phyloP scores from a whole-genome alignment of 805 yeast species.

The Candida broadrunensis region DNA sequence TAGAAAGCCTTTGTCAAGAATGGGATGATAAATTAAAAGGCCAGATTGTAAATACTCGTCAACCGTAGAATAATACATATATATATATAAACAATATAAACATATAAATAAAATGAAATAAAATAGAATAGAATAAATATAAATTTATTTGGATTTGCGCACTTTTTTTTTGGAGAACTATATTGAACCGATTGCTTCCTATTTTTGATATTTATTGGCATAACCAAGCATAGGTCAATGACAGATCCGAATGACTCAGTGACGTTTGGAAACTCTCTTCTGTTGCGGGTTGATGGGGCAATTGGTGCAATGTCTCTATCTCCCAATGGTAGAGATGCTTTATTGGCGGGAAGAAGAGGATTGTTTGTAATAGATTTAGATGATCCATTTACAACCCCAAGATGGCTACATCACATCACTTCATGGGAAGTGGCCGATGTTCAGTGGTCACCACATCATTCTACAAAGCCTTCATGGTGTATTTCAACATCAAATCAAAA shows the following conservation, averaged over 20 bases:
- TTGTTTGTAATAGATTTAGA: constrained; percentile 87
- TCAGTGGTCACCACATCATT: constrained; percentile 92
- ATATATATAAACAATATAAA: too few species aligned
- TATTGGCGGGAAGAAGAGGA: constrained; percentile 80
- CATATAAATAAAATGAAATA: too few species aligned
- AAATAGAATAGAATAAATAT: too few species aligned
- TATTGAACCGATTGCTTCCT: too few species aligned
- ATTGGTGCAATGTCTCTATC: constrained; percentile 87
- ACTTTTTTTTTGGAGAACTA: too few species aligned
- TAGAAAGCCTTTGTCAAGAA: constrained; percentile 52
- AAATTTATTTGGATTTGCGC: too few species aligned
- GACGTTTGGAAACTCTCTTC: constrained; percentile 78
- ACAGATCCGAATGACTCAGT: constrained; percentile 36
- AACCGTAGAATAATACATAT: constrained; percentile 10
- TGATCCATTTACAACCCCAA: constrained; percentile 92
- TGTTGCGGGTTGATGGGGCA: constrained; percentile 85
- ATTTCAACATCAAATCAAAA: constrained; percentile 93
- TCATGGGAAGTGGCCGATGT: constrained; percentile 99
- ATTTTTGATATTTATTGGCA: too few species aligned
- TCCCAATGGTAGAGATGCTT: constrained; percentile 92
- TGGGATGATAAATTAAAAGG: constrained; percentile 77
- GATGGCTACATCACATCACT: constrained; percentile 89
- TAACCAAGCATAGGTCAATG: not conserved
- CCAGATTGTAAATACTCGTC: constrained; percentile 61
- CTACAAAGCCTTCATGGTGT: constrained; percentile 82